phyloP scores from a whole-genome alignment of 2,329 filamentous ascomycete species.

The Chaetomiaceae sp. region DNA sequence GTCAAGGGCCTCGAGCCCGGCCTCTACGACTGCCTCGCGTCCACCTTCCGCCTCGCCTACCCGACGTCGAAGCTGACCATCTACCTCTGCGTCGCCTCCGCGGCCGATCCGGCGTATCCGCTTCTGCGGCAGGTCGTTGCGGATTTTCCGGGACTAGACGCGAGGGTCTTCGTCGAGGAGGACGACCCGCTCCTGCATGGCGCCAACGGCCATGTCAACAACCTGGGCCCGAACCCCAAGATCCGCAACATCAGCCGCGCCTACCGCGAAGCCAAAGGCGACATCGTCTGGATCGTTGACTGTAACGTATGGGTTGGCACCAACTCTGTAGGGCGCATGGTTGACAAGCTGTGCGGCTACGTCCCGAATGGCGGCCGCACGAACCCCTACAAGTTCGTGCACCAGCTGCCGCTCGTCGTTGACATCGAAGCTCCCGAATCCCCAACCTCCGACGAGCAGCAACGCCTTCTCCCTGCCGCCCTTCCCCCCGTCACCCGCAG shows the following conservation, averaged over 20 bases:
- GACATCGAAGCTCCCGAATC: conserved; percentile 55
- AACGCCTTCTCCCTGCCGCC: conserved; percentile 11
- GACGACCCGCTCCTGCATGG: conserved; percentile 67
- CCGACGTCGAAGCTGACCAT: conserved; percentile 69
- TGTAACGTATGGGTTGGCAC: conserved; percentile 90
- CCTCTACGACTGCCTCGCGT: conserved; percentile 86
- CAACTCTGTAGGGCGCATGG: conserved; percentile 78
- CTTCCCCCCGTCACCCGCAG: neutral
- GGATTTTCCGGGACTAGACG: conserved; percentile 68
- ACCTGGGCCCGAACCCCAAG: conserved; percentile 93
- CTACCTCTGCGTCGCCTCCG: conserved; percentile 72
- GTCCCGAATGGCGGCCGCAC: conserved; percentile 40
- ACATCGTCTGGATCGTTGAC: conserved; percentile 91
- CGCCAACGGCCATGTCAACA: conserved; percentile 41
- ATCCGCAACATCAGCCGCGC: conserved; percentile 93
- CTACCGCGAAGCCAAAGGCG: conserved; percentile 79
- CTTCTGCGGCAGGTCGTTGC: conserved; percentile 63
- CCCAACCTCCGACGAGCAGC: conserved; percentile 9
- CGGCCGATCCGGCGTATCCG: conserved; percentile 68
- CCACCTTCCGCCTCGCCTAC: conserved; percentile 78
- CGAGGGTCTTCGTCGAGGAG: conserved; percentile 69
- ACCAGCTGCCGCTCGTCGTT: conserved; percentile 86
- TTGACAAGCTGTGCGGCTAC: conserved; percentile 75
- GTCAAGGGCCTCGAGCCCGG: conserved; percentile 87
- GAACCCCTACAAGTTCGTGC: conserved; percentile 80